Conservation (phyloP, 2,329 filamentous ascomycete genomes). For the Colletotrichum endophyticum region DNA sequence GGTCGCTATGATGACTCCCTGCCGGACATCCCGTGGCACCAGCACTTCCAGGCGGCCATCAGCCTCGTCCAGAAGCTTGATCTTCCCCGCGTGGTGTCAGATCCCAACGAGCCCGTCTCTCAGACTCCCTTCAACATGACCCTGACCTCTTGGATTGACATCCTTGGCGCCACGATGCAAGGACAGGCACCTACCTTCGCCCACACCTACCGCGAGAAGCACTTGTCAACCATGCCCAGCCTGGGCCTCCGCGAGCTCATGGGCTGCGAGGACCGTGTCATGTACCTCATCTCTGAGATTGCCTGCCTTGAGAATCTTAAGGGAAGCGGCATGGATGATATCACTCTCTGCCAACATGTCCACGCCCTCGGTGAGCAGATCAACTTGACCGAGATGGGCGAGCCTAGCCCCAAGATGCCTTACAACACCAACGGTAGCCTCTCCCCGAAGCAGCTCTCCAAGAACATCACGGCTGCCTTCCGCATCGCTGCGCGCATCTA, state of each 20-base stretch:
- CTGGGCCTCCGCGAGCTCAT: slow-evolving; percentile 88
- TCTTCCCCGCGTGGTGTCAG: slow-evolving; percentile 71
- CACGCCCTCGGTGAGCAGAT: slow-evolving; percentile 87
- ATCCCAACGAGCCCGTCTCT: slow-evolving; percentile 60
- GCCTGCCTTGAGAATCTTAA: slow-evolving; percentile 93
- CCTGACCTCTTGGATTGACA: slow-evolving; percentile 93
- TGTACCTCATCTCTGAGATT: slow-evolving; percentile 98
- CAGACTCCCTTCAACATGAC: slow-evolving; percentile 95
- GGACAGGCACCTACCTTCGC: slow-evolving; percentile 87
- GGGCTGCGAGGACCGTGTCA: slow-evolving; percentile 96
- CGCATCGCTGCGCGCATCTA: slow-evolving; percentile 93
- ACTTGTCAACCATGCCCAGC: slow-evolving; percentile 70
- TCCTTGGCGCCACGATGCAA: slow-evolving; percentile 91
- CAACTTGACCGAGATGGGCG: slow-evolving; percentile 74
- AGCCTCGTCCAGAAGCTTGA: slow-evolving; percentile 86
- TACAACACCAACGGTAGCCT: slow-evolving; percentile 76
- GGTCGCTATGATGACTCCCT: slow-evolving; percentile 84
- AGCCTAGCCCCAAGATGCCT: slow-evolving; percentile 61
- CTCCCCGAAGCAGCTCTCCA: slow-evolving; percentile 80
- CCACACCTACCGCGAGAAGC: slow-evolving; percentile 94
- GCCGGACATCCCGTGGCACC: slow-evolving; percentile 93
- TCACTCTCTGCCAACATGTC: slow-evolving; percentile 87
- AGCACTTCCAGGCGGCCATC: slow-evolving; percentile 92
- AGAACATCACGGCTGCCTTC: slow-evolving; percentile 90
- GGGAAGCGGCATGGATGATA: slow-evolving; percentile 80